phyloP scores from a whole-genome alignment of 2,329 filamentous ascomycete species.

The Fusarium mangiferae region DNA sequence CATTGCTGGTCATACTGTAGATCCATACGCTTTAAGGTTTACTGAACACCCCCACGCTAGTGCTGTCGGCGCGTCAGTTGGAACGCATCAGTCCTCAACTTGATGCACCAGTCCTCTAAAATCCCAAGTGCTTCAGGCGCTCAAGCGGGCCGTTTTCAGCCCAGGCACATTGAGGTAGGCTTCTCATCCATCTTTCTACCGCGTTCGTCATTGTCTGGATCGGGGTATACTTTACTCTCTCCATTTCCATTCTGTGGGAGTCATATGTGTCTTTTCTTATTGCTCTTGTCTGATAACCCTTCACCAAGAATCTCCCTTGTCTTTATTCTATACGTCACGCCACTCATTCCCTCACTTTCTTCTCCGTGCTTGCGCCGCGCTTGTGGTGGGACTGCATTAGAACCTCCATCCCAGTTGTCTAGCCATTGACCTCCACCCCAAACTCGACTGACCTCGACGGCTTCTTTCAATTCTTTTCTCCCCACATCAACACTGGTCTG shows the following conservation, averaged over 20 bases:
- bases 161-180: not conserved
- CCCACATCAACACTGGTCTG: constrained; percentile 27
- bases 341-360: constrained; percentile 23
- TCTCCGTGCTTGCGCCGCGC: constrained; percentile 23
- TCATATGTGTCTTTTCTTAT: constrained; percentile 1
- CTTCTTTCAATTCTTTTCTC: constrained; percentile 30
- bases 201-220: constrained; percentile 17
- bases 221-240: constrained; percentile 1
- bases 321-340: constrained; percentile 24
- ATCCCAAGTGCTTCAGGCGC: constrained; percentile 6
- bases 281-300: not conserved
- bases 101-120: constrained; percentile 13
- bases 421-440: constrained; percentile 21
- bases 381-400: constrained; percentile 34
- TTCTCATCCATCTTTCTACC: constrained; percentile 12
- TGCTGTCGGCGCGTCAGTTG: constrained; percentile 33
- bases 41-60: not conserved
- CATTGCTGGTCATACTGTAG: not conserved
- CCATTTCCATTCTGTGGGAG: constrained; percentile 1
- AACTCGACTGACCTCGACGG: constrained; percentile 28
- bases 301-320: constrained; percentile 5
- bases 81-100: constrained; percentile 4
- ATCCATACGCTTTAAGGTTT: not conserved
- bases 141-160: constrained; percentile 28
- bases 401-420: constrained; percentile 30